phyloP scores from a whole-genome alignment of 306 rosid species.

The Casuarina equisetifolia region DNA sequence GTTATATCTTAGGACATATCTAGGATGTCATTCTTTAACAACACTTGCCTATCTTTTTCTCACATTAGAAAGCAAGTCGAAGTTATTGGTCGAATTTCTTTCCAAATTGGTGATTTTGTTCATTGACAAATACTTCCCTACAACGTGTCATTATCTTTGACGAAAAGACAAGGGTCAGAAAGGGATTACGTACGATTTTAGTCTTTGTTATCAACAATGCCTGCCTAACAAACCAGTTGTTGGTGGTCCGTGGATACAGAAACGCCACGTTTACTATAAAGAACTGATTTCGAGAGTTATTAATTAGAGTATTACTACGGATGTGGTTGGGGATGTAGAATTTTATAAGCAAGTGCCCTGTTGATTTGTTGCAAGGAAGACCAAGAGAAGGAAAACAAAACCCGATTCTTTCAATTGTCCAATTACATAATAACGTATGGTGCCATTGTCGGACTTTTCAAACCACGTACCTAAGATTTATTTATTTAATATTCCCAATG shows the following conservation, averaged over 20 bases:
- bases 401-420: conserved; percentile 37
- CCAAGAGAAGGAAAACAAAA: conserved; percentile 20
- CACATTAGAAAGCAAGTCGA: conserved; percentile 4
- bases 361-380: conserved; percentile 28
- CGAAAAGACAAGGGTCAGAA: conserved; percentile 26
- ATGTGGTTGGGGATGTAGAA: conserved; percentile 12
- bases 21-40: conserved; percentile 38
- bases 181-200: conserved; percentile 17
- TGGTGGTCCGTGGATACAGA: conserved; percentile 23
- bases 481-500: too few relatives aligned
- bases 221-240: conserved; percentile 36
- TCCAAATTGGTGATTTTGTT: conserved; percentile 30
- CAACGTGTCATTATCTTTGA: conserved; percentile 29
- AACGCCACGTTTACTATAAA: background rate
- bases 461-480: too few relatives aligned
- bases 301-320: background rate
- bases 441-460: background rate
- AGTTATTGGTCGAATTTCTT: conserved; percentile 8
- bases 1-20: conserved; percentile 31
- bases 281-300: background rate
- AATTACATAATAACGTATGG: conserved; percentile 33
- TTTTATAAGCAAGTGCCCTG: conserved; percentile 31
- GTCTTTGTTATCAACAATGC: conserved; percentile 7
- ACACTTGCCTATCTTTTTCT: conserved; percentile 32
- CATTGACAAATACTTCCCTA: conserved; percentile 20